phyloP scores from a whole-genome alignment of 129 eudicot species.

The Centrapalus pauciflorus region DNA sequence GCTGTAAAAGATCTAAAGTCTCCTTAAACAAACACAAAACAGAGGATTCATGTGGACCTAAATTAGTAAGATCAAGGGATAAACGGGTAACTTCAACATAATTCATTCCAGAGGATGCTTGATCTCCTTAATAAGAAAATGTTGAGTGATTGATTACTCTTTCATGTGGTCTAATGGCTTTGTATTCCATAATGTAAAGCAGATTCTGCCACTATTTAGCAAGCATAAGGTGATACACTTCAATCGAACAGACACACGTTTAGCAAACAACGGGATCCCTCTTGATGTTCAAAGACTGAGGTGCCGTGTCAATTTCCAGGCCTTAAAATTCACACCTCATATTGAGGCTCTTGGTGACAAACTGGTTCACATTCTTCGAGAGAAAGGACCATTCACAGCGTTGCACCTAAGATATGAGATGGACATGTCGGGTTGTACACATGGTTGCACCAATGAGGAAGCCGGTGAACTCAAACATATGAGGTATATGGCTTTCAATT shows the following conservation, averaged over 20 bases:
- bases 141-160: neutral
- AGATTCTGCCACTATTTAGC: constrained; percentile 81
- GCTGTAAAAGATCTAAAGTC: too few species aligned
- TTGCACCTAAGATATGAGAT: constrained; percentile 93
- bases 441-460: constrained; percentile 86
- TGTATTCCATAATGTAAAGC: constrained; percentile 31
- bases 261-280: constrained; percentile 88
- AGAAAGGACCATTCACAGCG: constrained; percentile 67
- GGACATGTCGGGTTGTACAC: constrained; percentile 98
- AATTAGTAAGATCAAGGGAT: neutral
- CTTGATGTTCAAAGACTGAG: constrained; percentile 81
- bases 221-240: constrained; percentile 81
- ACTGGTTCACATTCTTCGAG: constrained; percentile 54
- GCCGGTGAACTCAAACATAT: constrained; percentile 79
- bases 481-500: constrained; percentile 37
- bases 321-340: constrained; percentile 78
- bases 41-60: too few species aligned
- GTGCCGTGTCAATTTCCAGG: constrained; percentile 92
- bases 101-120: neutral
- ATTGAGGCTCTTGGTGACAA: constrained; percentile 81
- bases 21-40: too few species aligned
- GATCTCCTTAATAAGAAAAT: neutral
- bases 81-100: neutral
- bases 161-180: too few species aligned
- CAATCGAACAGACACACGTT: constrained; percentile 89